Evolutionary conservation across 345 rosid genomes (phyloP).

Genomic region (Eucalyptus marginata): DNA sequence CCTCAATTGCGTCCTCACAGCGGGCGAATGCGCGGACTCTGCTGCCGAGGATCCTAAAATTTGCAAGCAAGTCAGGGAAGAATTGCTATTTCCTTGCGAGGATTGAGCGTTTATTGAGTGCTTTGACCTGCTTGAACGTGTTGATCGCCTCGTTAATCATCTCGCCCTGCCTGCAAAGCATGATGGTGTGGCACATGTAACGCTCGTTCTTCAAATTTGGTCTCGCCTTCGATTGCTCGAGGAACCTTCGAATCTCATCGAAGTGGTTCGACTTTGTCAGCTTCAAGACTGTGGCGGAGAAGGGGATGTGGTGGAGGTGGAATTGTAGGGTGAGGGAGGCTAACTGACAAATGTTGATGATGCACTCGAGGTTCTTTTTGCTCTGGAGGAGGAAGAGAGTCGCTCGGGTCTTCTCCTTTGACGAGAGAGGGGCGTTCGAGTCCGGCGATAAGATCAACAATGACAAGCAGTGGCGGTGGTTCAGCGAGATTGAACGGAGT

Average conservation of each 20-base stretch:
- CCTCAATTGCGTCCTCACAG: background rate
- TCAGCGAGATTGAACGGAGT: too few species aligned
- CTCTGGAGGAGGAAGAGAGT: too few species aligned
- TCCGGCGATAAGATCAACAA: too few species aligned
- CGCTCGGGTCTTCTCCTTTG: too few species aligned
- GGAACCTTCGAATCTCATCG: background rate
- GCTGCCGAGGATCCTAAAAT: background rate
- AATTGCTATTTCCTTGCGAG: background rate
- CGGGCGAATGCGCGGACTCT: too few species aligned
- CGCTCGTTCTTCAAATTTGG: background rate
- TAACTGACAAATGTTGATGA: too few species aligned
- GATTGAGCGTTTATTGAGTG: fast-evolving
- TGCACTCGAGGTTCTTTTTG: too few species aligned
- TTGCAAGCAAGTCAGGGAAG: background rate
- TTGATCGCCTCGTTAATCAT: background rate
- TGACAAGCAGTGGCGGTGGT: too few species aligned
- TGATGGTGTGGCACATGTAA: background rate
- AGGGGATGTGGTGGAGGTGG: too few species aligned
- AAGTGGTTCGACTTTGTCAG: background rate
- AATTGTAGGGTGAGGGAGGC: too few species aligned
- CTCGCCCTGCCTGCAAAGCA: background rate
- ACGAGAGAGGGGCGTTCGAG: too few species aligned
- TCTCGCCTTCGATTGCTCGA: background rate
- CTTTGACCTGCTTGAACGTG: background rate
- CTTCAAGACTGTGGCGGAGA: background rate